Conservation (phyloP, 1,139 yeast genomes). For the Hyphopichia khmerensis region DNA sequence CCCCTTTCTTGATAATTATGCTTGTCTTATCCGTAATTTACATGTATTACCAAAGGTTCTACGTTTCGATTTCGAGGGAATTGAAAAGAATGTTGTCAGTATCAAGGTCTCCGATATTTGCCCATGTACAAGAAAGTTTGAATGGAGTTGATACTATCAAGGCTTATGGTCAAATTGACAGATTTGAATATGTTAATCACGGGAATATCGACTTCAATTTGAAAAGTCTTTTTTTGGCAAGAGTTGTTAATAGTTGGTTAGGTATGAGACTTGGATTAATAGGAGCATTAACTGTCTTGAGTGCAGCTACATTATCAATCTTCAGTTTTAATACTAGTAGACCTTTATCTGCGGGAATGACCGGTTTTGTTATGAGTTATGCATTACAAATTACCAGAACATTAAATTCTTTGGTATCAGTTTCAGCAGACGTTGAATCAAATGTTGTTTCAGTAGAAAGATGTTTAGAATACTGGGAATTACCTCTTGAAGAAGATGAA, state of each 20-base stretch:
- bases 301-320: conserved; percentile 57
- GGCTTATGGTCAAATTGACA: conserved; percentile 52
- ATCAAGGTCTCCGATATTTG: conserved; percentile 60
- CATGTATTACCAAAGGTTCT: conserved; percentile 52
- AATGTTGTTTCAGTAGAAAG: conserved; percentile 77
- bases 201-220: conserved; percentile 64
- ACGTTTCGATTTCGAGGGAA: conserved; percentile 55
- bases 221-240: conserved; percentile 54
- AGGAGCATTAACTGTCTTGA: conserved; percentile 62
- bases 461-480: conserved; percentile 65
- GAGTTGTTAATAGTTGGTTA: conserved; percentile 71
- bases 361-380: conserved; percentile 73
- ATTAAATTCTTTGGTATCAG: conserved; percentile 60
- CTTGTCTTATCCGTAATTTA: conserved; percentile 42
- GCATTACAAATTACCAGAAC: conserved; percentile 64
- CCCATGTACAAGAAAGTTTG: conserved; percentile 62
- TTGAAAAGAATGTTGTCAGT: conserved; percentile 53
- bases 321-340: conserved; percentile 16
- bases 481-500: conserved; percentile 54
- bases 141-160: conserved; percentile 60
- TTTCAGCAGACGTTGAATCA: conserved; percentile 72
- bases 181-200: conserved; percentile 56
- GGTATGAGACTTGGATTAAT: conserved; percentile 66
- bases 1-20: conserved; percentile 46
- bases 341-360: conserved; percentile 63